These are phyloP conservation scores for Boechera divaricarpa DNA, from an alignment of 345 rosid genomes.

Conservation along the genomic window DNA sequence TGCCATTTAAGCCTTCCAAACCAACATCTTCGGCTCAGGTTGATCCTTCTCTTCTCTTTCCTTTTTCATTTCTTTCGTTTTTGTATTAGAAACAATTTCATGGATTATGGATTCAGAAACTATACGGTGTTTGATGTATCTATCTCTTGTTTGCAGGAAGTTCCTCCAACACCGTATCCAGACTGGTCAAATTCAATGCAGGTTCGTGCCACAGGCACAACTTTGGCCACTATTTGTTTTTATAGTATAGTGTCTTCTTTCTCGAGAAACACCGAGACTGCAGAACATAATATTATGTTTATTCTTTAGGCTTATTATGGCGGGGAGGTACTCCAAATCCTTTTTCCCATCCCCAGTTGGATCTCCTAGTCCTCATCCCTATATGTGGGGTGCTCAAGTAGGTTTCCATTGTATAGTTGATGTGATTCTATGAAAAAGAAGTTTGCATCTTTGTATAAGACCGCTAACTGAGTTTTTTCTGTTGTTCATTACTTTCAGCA, in stretches of 20 bases:
- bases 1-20: slow-evolving; percentile 74
- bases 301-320: slow-evolving; percentile 85
- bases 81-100: slow-evolving; percentile 4
- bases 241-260: slow-evolving; percentile 16
- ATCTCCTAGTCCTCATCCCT: slow-evolving; percentile 87
- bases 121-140: slow-evolving; percentile 6
- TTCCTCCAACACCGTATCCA: slow-evolving; percentile 69
- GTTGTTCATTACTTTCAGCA: slow-evolving; percentile 58
- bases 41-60: slow-evolving; percentile 19
- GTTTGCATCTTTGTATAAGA: slow-evolving; percentile 9
- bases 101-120: background rate
- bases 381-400: slow-evolving; percentile 95
- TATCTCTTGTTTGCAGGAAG: slow-evolving; percentile 57
- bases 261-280: slow-evolving; percentile 17
- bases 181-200: slow-evolving; percentile 95
- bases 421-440: background rate
- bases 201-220: slow-evolving; percentile 51
- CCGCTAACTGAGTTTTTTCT: slow-evolving; percentile 21
- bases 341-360: slow-evolving; percentile 84
- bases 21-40: slow-evolving; percentile 76
- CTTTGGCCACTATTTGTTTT: slow-evolving; percentile 4
- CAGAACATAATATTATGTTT: slow-evolving; percentile 17
- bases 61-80: background rate
- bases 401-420: slow-evolving; percentile 20
- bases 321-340: slow-evolving; percentile 87